Base-by-base conservation (phyloP, 192 early-diverging fungal species). In the Linnemannia elongata region DNA sequence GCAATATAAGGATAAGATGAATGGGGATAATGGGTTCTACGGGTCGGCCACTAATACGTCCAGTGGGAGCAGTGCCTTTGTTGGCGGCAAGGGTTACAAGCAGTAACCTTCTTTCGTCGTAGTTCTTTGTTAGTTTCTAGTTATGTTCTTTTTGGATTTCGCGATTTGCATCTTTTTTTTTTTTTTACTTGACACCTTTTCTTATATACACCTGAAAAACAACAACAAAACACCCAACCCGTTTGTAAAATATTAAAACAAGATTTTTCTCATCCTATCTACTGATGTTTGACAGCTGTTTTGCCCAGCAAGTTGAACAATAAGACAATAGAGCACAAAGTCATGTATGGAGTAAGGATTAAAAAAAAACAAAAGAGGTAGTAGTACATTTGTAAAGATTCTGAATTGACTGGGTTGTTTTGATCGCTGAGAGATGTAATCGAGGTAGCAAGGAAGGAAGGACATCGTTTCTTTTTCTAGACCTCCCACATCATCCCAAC, bases 401-500 rank as follows among this genome's bases (percentile, higher is more conserved):
- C 18, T 17, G 4, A 17, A 18, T 3, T 52, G 20, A 20, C 49
- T 20, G 17, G 17, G 49, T 1, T 45, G 38, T 7, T 52, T 52
- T 63, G 22, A 13, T 76, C 6, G 38, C 6, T 39, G 38, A 39
- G 38, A 39, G n/a, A n/a, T n/a, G n/a, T n/a, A n/a, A n/a, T n/a
- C n/a, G n/a, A n/a, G 38, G 38, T 39, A 39, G 2, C 38, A 38
- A 1, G 20, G 8, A 72, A 72, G 20, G 20, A 39, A n/a, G 20
- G 36, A 44, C 10, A 39, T 39, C 38, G 6, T 39, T 39, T 39
- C 6, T 38, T 39, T 39, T 39, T 6, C 92, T 96, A 97, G 72
- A 94, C 95, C 90, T 96, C 96, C 80, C 97, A 91, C 89, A 94
- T 94, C 82, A 97, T 94, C 54, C 96, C 97, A 86, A 97, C 83